Evolutionary conservation across 208 protist species (phyloP).

Genomic region (Vickermania spadyakhi): DNA sequence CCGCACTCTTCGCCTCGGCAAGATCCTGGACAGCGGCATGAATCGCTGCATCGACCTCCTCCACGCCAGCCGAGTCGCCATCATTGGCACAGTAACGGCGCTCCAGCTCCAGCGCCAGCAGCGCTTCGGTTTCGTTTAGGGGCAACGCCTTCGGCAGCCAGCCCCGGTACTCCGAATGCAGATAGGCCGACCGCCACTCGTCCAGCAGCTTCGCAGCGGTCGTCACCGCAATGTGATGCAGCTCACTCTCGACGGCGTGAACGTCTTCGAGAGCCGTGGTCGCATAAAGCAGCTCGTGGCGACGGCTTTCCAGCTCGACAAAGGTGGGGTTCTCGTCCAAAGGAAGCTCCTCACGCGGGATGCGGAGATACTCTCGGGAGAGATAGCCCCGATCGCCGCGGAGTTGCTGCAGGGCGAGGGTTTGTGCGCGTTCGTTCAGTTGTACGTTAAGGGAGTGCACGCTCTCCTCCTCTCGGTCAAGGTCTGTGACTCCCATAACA

Average conservation of each 20-base stretch:
- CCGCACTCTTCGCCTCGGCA: constrained; percentile 28
- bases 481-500: constrained; percentile 14
- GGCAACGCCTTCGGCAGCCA: constrained; percentile 16
- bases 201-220: constrained; percentile 33
- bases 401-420: constrained; percentile 25
- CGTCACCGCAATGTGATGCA: constrained; percentile 15
- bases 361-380: constrained; percentile 25
- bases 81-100: constrained; percentile 21
- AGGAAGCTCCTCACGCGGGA: constrained; percentile 34
- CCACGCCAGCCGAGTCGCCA: constrained; percentile 4
- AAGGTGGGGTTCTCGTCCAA: constrained; percentile 33
- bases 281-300: constrained; percentile 21
- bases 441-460: constrained; percentile 27
- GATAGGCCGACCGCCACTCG: constrained; percentile 26
- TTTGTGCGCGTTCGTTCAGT: constrained; percentile 31
- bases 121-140: constrained; percentile 31
- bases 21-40: constrained; percentile 5
- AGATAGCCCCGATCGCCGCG: constrained; percentile 25
- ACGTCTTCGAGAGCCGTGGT: constrained; percentile 8
- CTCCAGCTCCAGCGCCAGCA: constrained; percentile 27
- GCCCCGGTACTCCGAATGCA: constrained; percentile 28
- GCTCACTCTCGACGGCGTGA: constrained; percentile 7
- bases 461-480: constrained; percentile 16
- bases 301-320: constrained; percentile 23
- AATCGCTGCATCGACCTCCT: constrained; percentile 14